phyloP scores from a whole-genome alignment of 345 rosid genomes.

The Triadica sebifera region DNA sequence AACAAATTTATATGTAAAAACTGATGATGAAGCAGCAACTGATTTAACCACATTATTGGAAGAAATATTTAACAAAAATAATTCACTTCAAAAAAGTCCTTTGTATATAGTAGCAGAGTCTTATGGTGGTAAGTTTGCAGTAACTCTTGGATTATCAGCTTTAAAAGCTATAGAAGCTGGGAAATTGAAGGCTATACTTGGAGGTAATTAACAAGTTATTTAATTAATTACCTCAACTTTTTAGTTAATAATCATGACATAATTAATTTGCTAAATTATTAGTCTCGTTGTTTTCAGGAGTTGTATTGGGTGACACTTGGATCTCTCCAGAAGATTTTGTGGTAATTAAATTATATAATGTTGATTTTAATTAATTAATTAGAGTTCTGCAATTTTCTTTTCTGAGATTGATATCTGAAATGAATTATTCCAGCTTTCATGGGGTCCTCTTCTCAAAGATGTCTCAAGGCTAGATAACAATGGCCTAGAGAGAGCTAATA shows the following conservation, averaged over 20 bases:
- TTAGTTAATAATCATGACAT: no score
- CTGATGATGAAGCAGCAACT: conserved; percentile 77
- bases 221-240: neutral
- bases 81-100: conserved; percentile 56
- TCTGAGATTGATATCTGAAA: no score
- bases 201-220: conserved; percentile 44
- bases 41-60: conserved; percentile 66
- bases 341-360: conserved; percentile 31
- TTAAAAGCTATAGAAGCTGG: conserved; percentile 56
- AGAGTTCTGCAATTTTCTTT: no score
- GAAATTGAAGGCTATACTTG: conserved; percentile 60
- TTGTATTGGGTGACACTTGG: conserved; percentile 82
- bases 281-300: conserved; percentile 50
- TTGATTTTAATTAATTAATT: neutral
- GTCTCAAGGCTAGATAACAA: conserved; percentile 66
- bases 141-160: conserved; percentile 65
- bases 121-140: conserved; percentile 90
- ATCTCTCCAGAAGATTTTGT: conserved; percentile 95
- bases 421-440: conserved; percentile 64
- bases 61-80: conserved; percentile 45
- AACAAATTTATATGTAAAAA: conserved; percentile 47
- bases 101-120: conserved; percentile 82
- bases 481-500: conserved; percentile 50
- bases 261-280: neutral
- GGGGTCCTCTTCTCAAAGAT: conserved; percentile 86